phyloP scores from a whole-genome alignment of 2,329 filamentous ascomycete species.

The Myotisia sp. region DNA sequence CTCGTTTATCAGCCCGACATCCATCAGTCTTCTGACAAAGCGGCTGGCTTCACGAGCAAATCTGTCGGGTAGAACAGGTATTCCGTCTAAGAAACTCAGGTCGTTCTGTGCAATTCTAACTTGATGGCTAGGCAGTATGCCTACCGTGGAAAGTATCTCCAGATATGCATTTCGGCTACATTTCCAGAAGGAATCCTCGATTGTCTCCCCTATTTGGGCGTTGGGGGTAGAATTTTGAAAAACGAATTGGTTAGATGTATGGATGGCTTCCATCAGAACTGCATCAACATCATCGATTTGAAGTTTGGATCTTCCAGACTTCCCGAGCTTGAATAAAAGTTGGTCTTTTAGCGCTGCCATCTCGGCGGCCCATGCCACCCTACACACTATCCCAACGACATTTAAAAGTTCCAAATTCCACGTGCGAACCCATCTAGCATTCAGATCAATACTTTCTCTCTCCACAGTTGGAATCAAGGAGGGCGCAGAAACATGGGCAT shows the following conservation, averaged over 20 bases:
- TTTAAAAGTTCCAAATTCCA: constrained; percentile 94
- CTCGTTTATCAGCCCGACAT: constrained; percentile 73
- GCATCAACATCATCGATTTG: constrained; percentile 49
- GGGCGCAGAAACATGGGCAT: constrained; percentile 86
- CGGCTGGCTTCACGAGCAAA: constrained; percentile 51
- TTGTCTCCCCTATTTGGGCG: constrained; percentile 63
- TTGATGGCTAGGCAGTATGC: constrained; percentile 68
- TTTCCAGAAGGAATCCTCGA: constrained; percentile 94
- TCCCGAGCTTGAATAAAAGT: constrained; percentile 30
- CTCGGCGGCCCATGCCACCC: constrained; percentile 75
- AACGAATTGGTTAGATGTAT: constrained; percentile 74
- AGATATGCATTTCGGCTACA: constrained; percentile 70
- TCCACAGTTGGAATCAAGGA: constrained; percentile 96
- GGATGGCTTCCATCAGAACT: constrained; percentile 63
- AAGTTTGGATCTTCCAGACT: constrained; percentile 38
- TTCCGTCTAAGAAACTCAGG: constrained; percentile 68
- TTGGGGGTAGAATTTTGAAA: constrained; percentile 85
- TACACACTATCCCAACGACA: constrained; percentile 75
- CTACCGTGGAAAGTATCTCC: constrained; percentile 75
- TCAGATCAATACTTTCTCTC: constrained; percentile 89
- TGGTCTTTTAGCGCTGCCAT: constrained; percentile 61
- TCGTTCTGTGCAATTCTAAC: constrained; percentile 63
- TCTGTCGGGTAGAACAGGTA: constrained; percentile 69
- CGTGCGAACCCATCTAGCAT: constrained; percentile 81
- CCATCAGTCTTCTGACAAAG: constrained; percentile 67